Conservation (phyloP, 306 rosid genomes). For the Acacia crassicarpa region DNA sequence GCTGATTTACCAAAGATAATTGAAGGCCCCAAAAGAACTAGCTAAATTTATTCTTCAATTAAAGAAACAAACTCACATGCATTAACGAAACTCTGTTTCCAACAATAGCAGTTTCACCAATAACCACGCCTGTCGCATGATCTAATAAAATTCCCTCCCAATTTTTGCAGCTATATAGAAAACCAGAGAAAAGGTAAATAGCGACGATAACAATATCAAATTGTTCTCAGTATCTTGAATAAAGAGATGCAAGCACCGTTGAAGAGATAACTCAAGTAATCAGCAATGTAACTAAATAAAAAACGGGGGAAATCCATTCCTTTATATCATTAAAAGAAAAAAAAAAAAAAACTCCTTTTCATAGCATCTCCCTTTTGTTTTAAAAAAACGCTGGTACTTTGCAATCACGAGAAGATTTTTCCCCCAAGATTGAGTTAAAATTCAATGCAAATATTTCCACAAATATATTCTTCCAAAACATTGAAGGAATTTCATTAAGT, state of each 20-base stretch:
- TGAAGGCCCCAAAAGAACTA: conserved; percentile 11
- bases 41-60: neutral
- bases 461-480: conserved; percentile 10
- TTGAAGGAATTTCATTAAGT: neutral
- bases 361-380: conserved; percentile 18
- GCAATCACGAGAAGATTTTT: conserved; percentile 13
- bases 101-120: conserved; percentile 93
- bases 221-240: conserved; percentile 22
- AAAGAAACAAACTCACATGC: conserved; percentile 65
- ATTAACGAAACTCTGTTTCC: conserved; percentile 94
- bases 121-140: conserved; percentile 94
- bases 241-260: conserved; percentile 26
- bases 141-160: conserved; percentile 95
- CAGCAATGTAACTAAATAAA: neutral
- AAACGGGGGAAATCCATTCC: neutral
- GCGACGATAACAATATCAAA: conserved; percentile 33
- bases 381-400: neutral
- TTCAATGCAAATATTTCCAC: neutral
- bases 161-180: conserved; percentile 74
- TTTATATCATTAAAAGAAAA: conserved; percentile 11
- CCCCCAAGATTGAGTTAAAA: neutral
- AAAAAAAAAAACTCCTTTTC: neutral
- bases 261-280: conserved; percentile 23
- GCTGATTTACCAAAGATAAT: conserved; percentile 17
- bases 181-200: conserved; percentile 12